Evolutionary conservation across 192 early-diverging fungal species (phyloP).

Genomic region (Lunasporangiospora selenospora): DNA sequence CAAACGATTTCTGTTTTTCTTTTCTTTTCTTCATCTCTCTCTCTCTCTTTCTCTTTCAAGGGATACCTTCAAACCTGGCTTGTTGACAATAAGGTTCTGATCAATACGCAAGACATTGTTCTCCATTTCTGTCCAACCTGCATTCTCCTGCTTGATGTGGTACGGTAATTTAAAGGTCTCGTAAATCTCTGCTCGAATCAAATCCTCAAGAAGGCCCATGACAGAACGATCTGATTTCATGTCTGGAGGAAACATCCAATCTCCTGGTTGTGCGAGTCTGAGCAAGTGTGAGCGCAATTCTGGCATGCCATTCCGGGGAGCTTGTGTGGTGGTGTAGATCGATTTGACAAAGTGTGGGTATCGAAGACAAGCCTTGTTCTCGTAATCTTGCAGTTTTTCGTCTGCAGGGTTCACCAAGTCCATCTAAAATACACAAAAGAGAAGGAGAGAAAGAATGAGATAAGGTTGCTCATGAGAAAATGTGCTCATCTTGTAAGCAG

Average conservation of each 20-base stretch:
- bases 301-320: constrained; percentile 15
- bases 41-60: no score
- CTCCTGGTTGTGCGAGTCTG: constrained; percentile 37
- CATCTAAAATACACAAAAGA: constrained; percentile 33
- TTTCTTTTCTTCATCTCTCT: no score
- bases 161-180: constrained; percentile 63
- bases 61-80: constrained; percentile 44
- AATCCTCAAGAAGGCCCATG: constrained; percentile 61
- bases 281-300: constrained; percentile 38
- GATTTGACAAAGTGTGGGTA: constrained; percentile 50
- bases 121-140: constrained; percentile 57
- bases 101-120: constrained; percentile 58
- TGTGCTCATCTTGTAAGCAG: no score
- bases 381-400: constrained; percentile 38
- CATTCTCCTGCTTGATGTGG: constrained; percentile 59
- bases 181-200: constrained; percentile 66
- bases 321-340: constrained; percentile 23
- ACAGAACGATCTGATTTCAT: constrained; percentile 61
- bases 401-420: constrained; percentile 50
- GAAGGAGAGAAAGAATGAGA: neutral
- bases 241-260: constrained; percentile 57
- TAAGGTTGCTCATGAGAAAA: neutral
- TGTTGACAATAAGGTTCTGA: constrained; percentile 60
- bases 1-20: no score
- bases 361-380: constrained; percentile 24